Percentiles rank a stretch among this genome's conserved stretches.
phyloP scores from a whole-genome alignment of 306 rosid species.

The Fragaria iinumae region DNA sequence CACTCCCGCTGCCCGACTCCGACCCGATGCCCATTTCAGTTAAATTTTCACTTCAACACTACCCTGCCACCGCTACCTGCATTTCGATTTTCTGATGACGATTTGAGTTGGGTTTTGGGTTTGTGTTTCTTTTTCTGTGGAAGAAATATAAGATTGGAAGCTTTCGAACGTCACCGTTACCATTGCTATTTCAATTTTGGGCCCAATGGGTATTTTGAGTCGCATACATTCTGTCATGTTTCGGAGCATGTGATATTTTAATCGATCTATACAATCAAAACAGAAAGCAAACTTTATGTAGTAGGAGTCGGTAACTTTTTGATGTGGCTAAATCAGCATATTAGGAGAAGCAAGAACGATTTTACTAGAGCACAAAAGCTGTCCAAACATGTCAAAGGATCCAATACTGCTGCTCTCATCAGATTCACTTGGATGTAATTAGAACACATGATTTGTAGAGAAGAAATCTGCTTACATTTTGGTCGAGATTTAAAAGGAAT shows the following conservation, averaged over 20 bases:
- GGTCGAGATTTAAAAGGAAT: too few species aligned
- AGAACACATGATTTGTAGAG: too few species aligned
- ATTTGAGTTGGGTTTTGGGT: not conserved
- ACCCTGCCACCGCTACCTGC: not conserved
- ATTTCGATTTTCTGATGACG: not conserved
- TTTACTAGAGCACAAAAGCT: not conserved
- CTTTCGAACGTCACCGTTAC: not conserved
- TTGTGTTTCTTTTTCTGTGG: not conserved
- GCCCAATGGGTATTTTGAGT: not conserved
- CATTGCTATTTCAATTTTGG: not conserved
- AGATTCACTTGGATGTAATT: too few species aligned
- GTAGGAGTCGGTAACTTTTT: too few species aligned
- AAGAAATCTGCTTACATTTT: too few species aligned
- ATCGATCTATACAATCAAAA: too few species aligned
- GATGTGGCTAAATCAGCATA: too few species aligned
- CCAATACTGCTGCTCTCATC: not conserved
- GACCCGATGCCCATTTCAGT: constrained; percentile 48
- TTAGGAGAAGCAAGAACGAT: not conserved
- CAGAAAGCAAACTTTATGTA: too few species aligned
- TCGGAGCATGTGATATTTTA: not conserved
- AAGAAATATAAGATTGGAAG: not conserved
- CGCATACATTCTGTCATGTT: not conserved
- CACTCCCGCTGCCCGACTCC: constrained; percentile 22
- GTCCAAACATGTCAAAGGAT: not conserved
- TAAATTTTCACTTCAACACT: not conserved